Evolutionary conservation across 192 early-diverging fungal genomes (phyloP), one percentile per base, ranked within the genome.

Genomic region (Umbelopsis isabellina): DNA sequence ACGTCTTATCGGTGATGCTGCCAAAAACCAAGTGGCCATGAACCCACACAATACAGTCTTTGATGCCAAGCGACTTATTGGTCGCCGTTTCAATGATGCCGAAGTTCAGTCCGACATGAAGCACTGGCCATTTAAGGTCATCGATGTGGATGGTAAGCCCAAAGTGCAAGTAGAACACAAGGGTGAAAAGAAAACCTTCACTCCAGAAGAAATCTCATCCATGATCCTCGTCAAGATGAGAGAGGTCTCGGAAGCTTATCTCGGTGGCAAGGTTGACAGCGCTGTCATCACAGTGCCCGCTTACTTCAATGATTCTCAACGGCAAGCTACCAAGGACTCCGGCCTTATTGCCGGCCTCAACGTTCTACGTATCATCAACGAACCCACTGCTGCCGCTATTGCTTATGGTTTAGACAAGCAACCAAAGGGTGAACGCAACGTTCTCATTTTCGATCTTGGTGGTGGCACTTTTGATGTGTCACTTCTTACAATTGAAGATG

Each of bases 21-120:
- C 97, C 76, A 97, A 97, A 89, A 98, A 97, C 82, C 94, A 96
- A 86, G 94, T 94, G 65, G 93, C 96, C 46, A 96, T 95, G 94
- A 97, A 97, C 88, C 96, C 97, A 27, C 72, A 87, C 86, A 98
- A 98, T 86, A 98, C 97, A 66, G 96, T 98, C 53, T 98, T 96
- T 72, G 93, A 97, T 82, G 97, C 95, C 75, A 98, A 98, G 87
- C 97, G 97, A 84, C 86, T 98, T 23, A 98, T 99, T 80, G 97
- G 97, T 77, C 96, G 96, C 81, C 89, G 90, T 70, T 99, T 95
- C 78, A 84, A 82, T 23, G 95, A 97, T 80, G 69, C 81, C 71
- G 96, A 97, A 75, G 97, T 99, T 64, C 96, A 99, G 85, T 88
- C 93, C 51, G 97, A 99, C 82, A 99, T 99, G 94, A 97, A 99